phyloP scores from a whole-genome alignment of 176 grass and related monocot species.

The Bothriochloa decipiens region DNA sequence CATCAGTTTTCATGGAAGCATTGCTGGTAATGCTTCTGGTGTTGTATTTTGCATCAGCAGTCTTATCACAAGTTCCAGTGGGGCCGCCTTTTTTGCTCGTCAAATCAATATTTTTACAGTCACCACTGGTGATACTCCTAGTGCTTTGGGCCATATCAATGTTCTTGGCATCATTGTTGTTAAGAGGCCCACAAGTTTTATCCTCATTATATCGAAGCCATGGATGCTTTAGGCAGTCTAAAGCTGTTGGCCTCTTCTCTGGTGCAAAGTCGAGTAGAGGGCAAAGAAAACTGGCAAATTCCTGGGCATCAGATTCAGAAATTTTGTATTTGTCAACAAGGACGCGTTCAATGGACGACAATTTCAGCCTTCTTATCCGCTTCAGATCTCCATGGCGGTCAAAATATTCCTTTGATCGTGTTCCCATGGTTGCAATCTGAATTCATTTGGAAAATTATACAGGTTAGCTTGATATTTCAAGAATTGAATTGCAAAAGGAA shows the following conservation, averaged over 20 bases:
- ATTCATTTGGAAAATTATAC: constrained; percentile 36
- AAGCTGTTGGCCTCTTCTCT: constrained; percentile 82
- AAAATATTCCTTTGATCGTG: constrained; percentile 90
- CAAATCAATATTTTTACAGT: constrained; percentile 42
- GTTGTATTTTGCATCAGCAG: constrained; percentile 35
- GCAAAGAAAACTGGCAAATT: constrained; percentile 74
- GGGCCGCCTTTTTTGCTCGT: constrained; percentile 16
- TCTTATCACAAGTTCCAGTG: constrained; percentile 35
- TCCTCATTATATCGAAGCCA: constrained; percentile 67
- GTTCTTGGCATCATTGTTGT: constrained; percentile 29
- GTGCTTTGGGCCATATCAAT: constrained; percentile 4
- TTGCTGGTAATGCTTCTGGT: constrained; percentile 12
- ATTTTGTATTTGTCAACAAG: constrained; percentile 82
- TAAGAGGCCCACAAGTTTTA: constrained; percentile 29
- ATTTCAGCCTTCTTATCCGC: constrained; percentile 85
- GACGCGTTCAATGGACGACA: constrained; percentile 71
- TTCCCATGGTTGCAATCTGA: constrained; percentile 82
- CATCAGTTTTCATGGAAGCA: constrained; percentile 15
- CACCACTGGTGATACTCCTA: constrained; percentile 17
- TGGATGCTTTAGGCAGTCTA: constrained; percentile 72
- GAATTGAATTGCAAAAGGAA: constrained; percentile 18
- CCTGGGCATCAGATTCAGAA: constrained; percentile 60
- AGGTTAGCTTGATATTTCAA: constrained; percentile 28
- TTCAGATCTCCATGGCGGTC: constrained; percentile 94
- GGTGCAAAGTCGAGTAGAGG: constrained; percentile 81